phyloP scores from a whole-genome alignment of 1,284 basidiomycete species.

The Cryptococcus sp. region DNA sequence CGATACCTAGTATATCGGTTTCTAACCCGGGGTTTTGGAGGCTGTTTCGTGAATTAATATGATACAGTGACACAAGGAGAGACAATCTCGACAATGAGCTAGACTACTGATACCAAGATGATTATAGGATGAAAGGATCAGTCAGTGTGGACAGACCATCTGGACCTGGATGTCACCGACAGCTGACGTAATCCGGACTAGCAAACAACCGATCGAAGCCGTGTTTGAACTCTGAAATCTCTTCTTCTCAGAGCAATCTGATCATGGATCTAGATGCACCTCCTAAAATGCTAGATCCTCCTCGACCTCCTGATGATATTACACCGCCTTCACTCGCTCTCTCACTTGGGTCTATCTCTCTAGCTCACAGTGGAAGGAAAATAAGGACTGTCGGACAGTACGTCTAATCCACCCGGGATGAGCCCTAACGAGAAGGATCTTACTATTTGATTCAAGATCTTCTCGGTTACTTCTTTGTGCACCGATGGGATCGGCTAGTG shows the following conservation, averaged over 20 bases:
- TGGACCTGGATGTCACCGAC: background rate
- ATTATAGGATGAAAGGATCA: too few species aligned
- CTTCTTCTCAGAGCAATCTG: background rate
- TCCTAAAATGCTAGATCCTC: constrained; percentile 5
- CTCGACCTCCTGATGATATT: constrained; percentile 13
- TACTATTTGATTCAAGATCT: constrained; percentile 9
- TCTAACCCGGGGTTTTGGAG: too few species aligned
- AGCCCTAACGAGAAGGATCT: constrained; percentile 7
- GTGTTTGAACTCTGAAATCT: background rate
- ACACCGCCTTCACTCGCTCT: constrained; percentile 17
- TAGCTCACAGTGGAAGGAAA: constrained; percentile 13
- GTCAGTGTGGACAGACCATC: too few species aligned
- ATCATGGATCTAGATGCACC: background rate
- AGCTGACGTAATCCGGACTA: background rate
- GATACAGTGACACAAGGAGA: too few species aligned
- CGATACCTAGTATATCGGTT: too few species aligned
- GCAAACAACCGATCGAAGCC: background rate
- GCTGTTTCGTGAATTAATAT: too few species aligned
- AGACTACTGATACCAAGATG: too few species aligned
- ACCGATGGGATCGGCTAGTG: background rate
- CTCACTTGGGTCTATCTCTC: constrained; percentile 9
- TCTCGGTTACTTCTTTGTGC: constrained; percentile 6
- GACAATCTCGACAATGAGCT: too few species aligned
- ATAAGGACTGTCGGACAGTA: constrained; percentile 25
- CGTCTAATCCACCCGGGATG: constrained; percentile 3